Evolutionary conservation across 495 filamentous ascomycete species (phyloP), one percentile per base, ranked within the genome.

Genomic region (Amphirosellinia nigrospora): DNA sequence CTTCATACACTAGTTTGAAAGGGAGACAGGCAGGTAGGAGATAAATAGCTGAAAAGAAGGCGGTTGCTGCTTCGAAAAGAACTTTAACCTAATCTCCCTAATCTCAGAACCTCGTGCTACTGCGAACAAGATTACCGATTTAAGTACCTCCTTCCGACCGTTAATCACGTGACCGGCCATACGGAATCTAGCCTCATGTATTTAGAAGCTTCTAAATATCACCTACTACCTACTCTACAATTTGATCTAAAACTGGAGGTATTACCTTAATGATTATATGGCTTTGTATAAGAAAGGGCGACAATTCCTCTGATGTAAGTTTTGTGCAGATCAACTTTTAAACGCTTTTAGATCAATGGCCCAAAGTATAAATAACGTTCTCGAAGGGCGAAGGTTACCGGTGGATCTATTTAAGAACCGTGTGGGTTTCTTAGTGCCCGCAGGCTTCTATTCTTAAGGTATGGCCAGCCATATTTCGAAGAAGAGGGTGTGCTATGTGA

Each of bases 41-140:
- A 38, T 38, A 46, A 28, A 41, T 16, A 41, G 21, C 28, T 65
- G 46, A 65, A 65, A 65, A 26, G 34, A 19, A 65, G 63, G 21
- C 46, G 32, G 46, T 19, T 30, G 1, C 46, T 19, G 2, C 45
- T 41, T 26, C 32, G 32, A 53, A 34, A 30, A 65, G 46, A 19
- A 41, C 53, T 39, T 1, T 1, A 53, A n/a, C n/a, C n/a, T n/a
- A n/a, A n/a, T n/a, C n/a, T n/a, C n/a, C n/a, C n/a, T 19, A 11
- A 58, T 8, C 19, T 34, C 50, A 53, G 50, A 53, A 16, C 50
- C 10, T 53, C 50, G 11, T 52, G 48, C 34, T 36, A 43, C 48
- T 52, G 23, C 4, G 30, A 13, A 28, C 23, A 53, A 53, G 50
- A 53, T n/a, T n/a, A n/a, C n/a, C n/a, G n/a, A n/a, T n/a, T n/a